Percentiles rank a stretch among this genome's conserved stretches.
Evolutionary conservation across 2,329 filamentous ascomycete genomes (phyloP).

Genomic region (Myriangium duriaei): DNA sequence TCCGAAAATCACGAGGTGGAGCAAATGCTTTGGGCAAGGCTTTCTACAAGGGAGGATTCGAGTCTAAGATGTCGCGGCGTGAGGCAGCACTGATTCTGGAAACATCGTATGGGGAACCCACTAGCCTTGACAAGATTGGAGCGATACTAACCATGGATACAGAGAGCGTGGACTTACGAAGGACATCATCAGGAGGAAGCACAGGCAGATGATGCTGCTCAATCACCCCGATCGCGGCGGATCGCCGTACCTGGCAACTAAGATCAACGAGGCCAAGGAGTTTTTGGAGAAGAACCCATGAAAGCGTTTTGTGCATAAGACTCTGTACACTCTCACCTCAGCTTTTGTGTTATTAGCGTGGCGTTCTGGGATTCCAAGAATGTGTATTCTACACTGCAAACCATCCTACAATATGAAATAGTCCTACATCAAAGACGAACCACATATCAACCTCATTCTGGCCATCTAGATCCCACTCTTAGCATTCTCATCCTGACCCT

Average conservation of each 20-base stretch:
- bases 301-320: constrained; percentile 1
- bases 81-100: constrained; percentile 87
- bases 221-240: constrained; percentile 97
- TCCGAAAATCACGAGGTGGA: constrained; percentile 67
- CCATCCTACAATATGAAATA: background rate
- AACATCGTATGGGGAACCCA: constrained; percentile 54
- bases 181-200: constrained; percentile 89
- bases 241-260: constrained; percentile 90
- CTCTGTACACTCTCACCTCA: constrained; percentile 10
- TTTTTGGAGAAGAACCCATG: constrained; percentile 61
- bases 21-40: constrained; percentile 69
- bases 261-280: constrained; percentile 98
- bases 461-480: constrained; percentile 7
- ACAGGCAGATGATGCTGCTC: constrained; percentile 88
- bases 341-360: constrained; percentile 11
- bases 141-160: constrained; percentile 1
- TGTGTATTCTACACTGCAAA: constrained; percentile 4
- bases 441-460: too few relatives aligned
- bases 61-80: constrained; percentile 81
- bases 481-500: constrained; percentile 35
- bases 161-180: constrained; percentile 82
- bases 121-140: background rate
- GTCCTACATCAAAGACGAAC: too few relatives aligned
- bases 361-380: constrained; percentile 10
- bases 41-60: constrained; percentile 98